phyloP scores from a whole-genome alignment of 2,329 filamentous ascomycete species.

The Mycosphaerella arachidis region DNA sequence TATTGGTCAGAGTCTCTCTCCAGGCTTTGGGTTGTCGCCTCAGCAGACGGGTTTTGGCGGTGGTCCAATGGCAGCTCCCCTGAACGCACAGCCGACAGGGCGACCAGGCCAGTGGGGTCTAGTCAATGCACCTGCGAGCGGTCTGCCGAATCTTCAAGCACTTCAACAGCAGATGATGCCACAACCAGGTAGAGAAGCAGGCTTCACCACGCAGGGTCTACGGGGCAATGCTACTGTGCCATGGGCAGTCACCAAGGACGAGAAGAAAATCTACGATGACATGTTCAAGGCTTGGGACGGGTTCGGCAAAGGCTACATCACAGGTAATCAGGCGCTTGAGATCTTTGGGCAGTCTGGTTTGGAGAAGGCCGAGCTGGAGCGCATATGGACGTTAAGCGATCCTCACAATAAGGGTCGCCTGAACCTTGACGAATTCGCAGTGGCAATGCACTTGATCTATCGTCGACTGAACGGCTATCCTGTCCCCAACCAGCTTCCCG shows the following conservation, averaged over 20 bases:
- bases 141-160: slow-evolving; percentile 88
- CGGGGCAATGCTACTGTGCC: slow-evolving; percentile 93
- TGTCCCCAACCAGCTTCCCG: slow-evolving; percentile 77
- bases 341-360: slow-evolving; percentile 95
- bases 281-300: slow-evolving; percentile 97
- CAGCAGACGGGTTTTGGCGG: slow-evolving; percentile 59
- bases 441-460: slow-evolving; percentile 99
- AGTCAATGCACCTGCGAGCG: slow-evolving; percentile 85
- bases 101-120: slow-evolving; percentile 95
- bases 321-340: slow-evolving; percentile 87
- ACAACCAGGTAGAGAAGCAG: slow-evolving; percentile 81
- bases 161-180: slow-evolving; percentile 96
- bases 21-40: slow-evolving; percentile 44
- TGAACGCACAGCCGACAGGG: slow-evolving; percentile 93
- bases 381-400: slow-evolving; percentile 91
- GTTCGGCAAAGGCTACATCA: slow-evolving; percentile 85
- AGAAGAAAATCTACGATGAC: slow-evolving; percentile 93
- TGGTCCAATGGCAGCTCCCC: slow-evolving; percentile 54
- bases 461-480: slow-evolving; percentile 94
- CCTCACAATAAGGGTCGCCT: slow-evolving; percentile 90
- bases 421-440: slow-evolving; percentile 94
- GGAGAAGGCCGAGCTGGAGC: slow-evolving; percentile 82
- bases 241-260: slow-evolving; percentile 97
- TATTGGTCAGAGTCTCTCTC: slow-evolving; percentile 50
- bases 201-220: slow-evolving; percentile 80